Evolutionary conservation across 2,329 filamentous ascomycete species (phyloP).

Genomic region (Ascomycota sp.): DNA sequence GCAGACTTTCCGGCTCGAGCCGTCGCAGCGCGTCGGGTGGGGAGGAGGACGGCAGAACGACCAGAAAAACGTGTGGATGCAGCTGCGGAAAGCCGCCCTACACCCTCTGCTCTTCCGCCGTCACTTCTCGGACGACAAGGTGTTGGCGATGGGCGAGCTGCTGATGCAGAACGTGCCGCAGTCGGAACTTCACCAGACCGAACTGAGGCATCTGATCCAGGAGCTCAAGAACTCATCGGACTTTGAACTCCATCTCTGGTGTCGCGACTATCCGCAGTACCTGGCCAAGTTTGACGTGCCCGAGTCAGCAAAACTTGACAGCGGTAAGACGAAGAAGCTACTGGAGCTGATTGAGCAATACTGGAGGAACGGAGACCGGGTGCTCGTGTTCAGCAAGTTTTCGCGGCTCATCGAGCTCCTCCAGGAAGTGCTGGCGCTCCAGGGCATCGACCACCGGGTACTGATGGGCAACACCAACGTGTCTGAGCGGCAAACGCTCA

Average conservation of each 20-base stretch:
- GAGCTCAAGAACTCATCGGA: conserved; percentile 40
- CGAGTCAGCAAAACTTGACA: conserved; percentile 31
- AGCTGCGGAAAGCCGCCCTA: conserved; percentile 77
- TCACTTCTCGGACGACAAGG: conserved; percentile 53
- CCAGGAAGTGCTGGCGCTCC: conserved; percentile 55
- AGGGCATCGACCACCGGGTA: conserved; percentile 59
- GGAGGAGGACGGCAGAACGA: conserved; percentile 27
- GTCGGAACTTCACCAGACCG: conserved; percentile 29
- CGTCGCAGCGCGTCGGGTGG: conserved; percentile 30
- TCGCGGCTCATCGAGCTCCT: conserved; percentile 81
- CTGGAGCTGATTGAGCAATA: conserved; percentile 54
- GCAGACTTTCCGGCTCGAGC: conserved; percentile 42
- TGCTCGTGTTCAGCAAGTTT: conserved; percentile 86
- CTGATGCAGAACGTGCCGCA: conserved; percentile 49
- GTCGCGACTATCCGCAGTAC: conserved; percentile 33
- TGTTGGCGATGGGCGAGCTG: conserved; percentile 58
- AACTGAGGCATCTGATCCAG: conserved; percentile 29
- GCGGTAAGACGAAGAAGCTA: conserved; percentile 73
- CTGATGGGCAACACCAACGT: conserved; percentile 74
- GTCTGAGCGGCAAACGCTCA: conserved; percentile 63
- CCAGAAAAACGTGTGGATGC: conserved; percentile 62
- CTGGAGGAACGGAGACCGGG: conserved; percentile 62
- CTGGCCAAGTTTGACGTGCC: conserved; percentile 32
- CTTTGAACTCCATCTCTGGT: conserved; percentile 46
- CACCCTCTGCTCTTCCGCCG: conserved; percentile 77